These are phyloP conservation scores for Metschnikowia amazonensis DNA, from an alignment of 805 yeast species.

Conservation along the genomic window DNA sequence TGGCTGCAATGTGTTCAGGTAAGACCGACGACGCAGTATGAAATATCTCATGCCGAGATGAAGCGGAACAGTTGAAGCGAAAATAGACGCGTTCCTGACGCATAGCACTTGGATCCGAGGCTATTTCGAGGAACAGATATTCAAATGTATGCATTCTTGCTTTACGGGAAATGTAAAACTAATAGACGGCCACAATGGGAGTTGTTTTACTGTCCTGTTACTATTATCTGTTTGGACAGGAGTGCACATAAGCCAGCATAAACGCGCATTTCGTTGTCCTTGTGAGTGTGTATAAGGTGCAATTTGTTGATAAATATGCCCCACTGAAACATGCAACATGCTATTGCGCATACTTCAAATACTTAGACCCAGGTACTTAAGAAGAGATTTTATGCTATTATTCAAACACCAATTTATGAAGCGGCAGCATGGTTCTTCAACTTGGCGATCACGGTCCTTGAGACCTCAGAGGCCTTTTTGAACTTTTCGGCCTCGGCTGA, in stretches of 20 bases:
- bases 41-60: neutral
- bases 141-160: neutral
- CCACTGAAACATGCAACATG: constrained; percentile 1
- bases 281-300: neutral
- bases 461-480: constrained; percentile 5
- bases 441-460: constrained; percentile 4
- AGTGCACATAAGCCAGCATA: neutral
- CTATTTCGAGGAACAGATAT: neutral
- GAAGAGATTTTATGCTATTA: too few relatives aligned
- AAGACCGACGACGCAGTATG: neutral
- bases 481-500: constrained; percentile 2
- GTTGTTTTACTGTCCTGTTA: neutral
- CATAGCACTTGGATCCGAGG: neutral
- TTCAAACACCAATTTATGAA: neutral
- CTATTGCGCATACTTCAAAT: constrained; percentile 3
- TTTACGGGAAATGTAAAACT: neutral
- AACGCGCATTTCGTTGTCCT: neutral
- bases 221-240: neutral
- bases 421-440: neutral
- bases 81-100: neutral
- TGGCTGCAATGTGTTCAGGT: neutral
- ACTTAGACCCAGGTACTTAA: neutral
- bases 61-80: neutral
- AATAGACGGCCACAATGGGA: neutral
- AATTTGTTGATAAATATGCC: constrained; percentile 2